A percentile compares a stretch with the other conserved stretches of the same genome.
Conservation (phyloP, 2,329 filamentous ascomycete genomes). For the Xylaria sp. region DNA sequence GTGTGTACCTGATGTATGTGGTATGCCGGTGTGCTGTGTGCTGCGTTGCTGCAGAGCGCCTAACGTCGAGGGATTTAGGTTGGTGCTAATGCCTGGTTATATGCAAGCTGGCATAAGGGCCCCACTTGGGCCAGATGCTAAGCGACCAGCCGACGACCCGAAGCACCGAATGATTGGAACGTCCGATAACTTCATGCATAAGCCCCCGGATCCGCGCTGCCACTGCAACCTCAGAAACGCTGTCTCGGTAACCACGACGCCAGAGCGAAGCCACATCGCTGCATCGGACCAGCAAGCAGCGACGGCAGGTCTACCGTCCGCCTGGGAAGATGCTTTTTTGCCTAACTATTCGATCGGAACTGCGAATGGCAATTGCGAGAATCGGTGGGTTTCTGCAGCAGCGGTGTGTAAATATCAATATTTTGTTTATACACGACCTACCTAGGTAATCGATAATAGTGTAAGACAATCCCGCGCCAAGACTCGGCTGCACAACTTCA, state of each 20-base stretch:
- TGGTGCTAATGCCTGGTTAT: not conserved
- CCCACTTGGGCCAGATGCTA: not conserved
- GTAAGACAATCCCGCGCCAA: not conserved
- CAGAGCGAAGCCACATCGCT: constrained; percentile 27
- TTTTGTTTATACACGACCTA: not conserved
- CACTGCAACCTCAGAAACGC: constrained; percentile 35
- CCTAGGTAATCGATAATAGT: not conserved
- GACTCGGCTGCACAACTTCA: not conserved
- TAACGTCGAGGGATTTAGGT: not conserved
- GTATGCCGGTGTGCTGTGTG: not conserved
- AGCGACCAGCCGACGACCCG: constrained; percentile 32
- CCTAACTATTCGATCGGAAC: not conserved
- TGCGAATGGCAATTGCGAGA: not conserved
- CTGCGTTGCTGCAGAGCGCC: not conserved
- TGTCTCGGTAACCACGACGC: constrained; percentile 34
- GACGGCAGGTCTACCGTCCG: not conserved
- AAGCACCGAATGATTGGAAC: constrained; percentile 34
- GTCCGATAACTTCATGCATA: constrained; percentile 34
- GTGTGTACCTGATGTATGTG: not conserved
- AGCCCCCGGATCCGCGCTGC: constrained; percentile 33
- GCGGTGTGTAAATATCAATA: not conserved
- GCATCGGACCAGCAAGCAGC: not conserved
- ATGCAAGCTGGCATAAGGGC: constrained; percentile 18
- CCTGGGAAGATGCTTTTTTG: not conserved
- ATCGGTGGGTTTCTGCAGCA: not conserved